Evolutionary conservation across 352 stramenopile genomes (phyloP).

Genomic region (Pythium coloratum): DNA sequence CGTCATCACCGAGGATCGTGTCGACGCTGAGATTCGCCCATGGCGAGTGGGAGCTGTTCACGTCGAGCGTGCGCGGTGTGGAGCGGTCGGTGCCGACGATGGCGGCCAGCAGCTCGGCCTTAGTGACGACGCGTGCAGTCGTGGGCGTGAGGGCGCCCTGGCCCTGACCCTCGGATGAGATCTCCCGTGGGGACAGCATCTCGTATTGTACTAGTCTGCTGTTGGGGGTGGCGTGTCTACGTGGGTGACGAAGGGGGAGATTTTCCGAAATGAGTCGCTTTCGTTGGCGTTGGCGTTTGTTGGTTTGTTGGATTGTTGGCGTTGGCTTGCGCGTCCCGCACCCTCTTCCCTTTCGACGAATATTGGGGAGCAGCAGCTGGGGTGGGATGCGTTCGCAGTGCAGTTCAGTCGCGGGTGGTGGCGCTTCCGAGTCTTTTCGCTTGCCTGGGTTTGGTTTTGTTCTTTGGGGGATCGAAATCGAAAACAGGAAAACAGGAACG

Average conservation of each 20-base stretch:
- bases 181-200: conserved; percentile 55
- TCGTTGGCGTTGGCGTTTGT: neutral
- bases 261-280: conserved; percentile 6
- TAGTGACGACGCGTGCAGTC: conserved; percentile 57
- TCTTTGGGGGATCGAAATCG: neutral
- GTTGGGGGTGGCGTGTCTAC: too few relatives aligned
- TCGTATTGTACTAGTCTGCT: neutral
- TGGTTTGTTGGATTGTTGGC: neutral
- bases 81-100: conserved; percentile 34
- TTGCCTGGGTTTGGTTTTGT: conserved; percentile 1
- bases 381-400: neutral
- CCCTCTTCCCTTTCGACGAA: neutral
- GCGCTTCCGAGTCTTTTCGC: neutral
- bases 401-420: neutral
- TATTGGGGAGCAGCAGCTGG: neutral
- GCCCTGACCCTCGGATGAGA: conserved; percentile 69
- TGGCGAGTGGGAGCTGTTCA: conserved; percentile 41
- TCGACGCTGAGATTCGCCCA: conserved; percentile 80
- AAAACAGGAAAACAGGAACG: neutral
- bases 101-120: conserved; percentile 34
- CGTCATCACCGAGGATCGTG: conserved; percentile 35
- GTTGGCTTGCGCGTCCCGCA: neutral
- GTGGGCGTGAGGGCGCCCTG: conserved; percentile 50
- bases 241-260: neutral
- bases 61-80: conserved; percentile 58